phyloP scores from a whole-genome alignment of 202 grass and related monocot species.

The Elaeis oleifera region DNA sequence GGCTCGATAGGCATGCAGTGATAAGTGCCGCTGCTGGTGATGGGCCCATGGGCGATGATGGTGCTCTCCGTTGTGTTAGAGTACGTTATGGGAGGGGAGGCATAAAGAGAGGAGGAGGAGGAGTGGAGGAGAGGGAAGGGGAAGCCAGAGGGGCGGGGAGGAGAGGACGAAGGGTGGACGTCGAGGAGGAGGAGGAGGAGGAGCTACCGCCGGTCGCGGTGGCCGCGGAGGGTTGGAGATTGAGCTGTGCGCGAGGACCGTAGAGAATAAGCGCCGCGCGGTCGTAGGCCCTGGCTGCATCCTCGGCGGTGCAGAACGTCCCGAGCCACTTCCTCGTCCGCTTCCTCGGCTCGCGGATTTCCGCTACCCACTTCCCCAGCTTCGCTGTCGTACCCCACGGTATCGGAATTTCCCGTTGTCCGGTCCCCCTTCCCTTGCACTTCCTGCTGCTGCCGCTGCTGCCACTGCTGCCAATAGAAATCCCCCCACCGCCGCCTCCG shows the following conservation, averaged over 20 bases:
- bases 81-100: conserved; percentile 21
- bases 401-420: conserved; percentile 91
- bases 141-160: conserved; percentile 16
- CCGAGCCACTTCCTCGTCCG: conserved; percentile 91
- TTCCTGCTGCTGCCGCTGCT: conserved; percentile 24
- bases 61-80: conserved; percentile 19
- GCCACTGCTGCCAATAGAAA: conserved; percentile 2
- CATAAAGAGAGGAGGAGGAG: conserved; percentile 28
- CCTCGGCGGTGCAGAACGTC: conserved; percentile 87
- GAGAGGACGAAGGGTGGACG: conserved; percentile 16
- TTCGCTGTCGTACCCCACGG: conserved; percentile 80
- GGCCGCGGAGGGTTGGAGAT: conserved; percentile 45
- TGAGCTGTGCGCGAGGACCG: conserved; percentile 75
- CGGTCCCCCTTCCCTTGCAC: conserved; percentile 54
- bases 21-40: too few species aligned
- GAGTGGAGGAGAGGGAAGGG: conserved; percentile 21
- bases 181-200: conserved; percentile 8
- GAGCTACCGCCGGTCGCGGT: neutral
- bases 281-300: conserved; percentile 81
- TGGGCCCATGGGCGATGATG: too few species aligned
- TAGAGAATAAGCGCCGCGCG: conserved; percentile 77
- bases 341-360: conserved; percentile 93
- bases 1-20: too few species aligned
- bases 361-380: conserved; percentile 97
- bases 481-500: conserved; percentile 2